These are phyloP conservation scores for Gymnopilus junonius DNA, from an alignment of 768 basidiomycete genomes.

Conservation along the genomic window DNA sequence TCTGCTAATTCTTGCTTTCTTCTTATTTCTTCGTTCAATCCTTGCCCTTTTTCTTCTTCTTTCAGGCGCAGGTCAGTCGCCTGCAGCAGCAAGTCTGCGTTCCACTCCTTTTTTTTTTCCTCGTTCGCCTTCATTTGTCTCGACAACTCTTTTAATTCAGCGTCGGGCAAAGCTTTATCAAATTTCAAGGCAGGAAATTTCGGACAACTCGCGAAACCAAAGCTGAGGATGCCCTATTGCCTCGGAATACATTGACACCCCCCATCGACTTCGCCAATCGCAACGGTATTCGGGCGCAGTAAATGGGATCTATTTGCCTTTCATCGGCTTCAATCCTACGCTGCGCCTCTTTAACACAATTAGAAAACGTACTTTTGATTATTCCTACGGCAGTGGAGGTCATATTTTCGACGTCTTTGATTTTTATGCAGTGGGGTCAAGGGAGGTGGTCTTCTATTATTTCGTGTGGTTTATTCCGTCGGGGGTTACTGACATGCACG, in stretches of 20 bases:
- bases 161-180: neutral
- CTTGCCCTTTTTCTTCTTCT: slow-evolving; percentile 15
- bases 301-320: slow-evolving; percentile 65
- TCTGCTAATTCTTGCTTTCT: slow-evolving; percentile 1
- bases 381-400: slow-evolving; percentile 69
- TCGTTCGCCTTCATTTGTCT: neutral
- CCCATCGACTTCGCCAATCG: slow-evolving; percentile 9
- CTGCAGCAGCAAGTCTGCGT: slow-evolving; percentile 32
- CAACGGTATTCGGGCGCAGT: slow-evolving; percentile 17
- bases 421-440: slow-evolving; percentile 51
- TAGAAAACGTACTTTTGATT: slow-evolving; percentile 54
- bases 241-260: slow-evolving; percentile 13
- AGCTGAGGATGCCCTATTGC: slow-evolving; percentile 21
- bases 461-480: neutral
- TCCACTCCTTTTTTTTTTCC: slow-evolving; percentile 31
- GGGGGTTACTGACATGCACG: neutral
- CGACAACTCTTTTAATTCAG: neutral
- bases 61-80: slow-evolving; percentile 24
- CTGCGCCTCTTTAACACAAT: slow-evolving; percentile 55
- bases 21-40: slow-evolving; percentile 13
- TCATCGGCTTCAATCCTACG: slow-evolving; percentile 75
- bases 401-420: slow-evolving; percentile 57
- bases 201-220: neutral
- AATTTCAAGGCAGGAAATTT: neutral
- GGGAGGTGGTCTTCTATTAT: slow-evolving; percentile 40